phyloP scores from a whole-genome alignment of 257 asterid species.

The Plantago elongata region DNA sequence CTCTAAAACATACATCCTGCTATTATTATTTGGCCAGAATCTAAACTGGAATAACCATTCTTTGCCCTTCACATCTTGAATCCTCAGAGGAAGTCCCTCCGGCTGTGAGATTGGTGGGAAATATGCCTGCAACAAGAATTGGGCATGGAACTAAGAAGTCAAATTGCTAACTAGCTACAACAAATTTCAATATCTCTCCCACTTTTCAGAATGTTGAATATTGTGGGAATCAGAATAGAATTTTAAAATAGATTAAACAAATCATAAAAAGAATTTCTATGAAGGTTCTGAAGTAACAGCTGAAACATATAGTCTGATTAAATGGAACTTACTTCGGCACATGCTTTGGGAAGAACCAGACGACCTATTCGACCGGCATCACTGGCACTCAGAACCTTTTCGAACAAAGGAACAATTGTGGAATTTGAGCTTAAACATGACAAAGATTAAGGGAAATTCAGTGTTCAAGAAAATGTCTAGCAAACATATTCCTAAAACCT shows the following conservation, averaged over 20 bases:
- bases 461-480: slow-evolving; percentile 5
- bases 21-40: slow-evolving; percentile 96
- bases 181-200: neutral
- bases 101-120: slow-evolving; percentile 95
- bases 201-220: no score
- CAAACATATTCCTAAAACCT: neutral
- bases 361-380: slow-evolving; percentile 99
- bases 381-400: slow-evolving; percentile 97
- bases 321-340: slow-evolving; percentile 78
- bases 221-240: neutral
- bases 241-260: neutral
- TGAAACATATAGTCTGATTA: slow-evolving; percentile 1
- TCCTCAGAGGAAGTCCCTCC: slow-evolving; percentile 97
- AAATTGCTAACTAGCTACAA: neutral
- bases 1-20: slow-evolving; percentile 94
- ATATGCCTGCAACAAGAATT: slow-evolving; percentile 60
- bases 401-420: slow-evolving; percentile 81
- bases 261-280: neutral
- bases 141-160: slow-evolving; percentile 8
- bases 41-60: slow-evolving; percentile 98
- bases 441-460: slow-evolving; percentile 45
- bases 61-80: slow-evolving; percentile 94
- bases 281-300: neutral
- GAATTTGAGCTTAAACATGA: slow-evolving; percentile 66
- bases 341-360: slow-evolving; percentile 98